These are phyloP conservation scores for Peronospora belbahrii DNA, from an alignment of 352 stramenopile species.

Conservation along the genomic window DNA sequence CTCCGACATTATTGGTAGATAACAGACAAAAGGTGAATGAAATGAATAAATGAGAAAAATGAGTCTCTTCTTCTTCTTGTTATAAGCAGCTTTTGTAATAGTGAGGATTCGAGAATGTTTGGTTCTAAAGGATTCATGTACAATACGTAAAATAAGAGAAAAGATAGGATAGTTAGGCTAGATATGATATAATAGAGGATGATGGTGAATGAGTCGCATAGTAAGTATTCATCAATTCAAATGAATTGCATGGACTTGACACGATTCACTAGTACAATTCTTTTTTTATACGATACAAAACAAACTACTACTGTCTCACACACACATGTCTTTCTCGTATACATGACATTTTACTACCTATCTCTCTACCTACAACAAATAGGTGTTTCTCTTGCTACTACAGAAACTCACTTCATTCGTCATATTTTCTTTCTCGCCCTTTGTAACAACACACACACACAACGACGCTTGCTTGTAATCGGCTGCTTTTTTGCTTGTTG, in stretches of 20 bases:
- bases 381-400: neutral
- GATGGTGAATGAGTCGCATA: too few species aligned
- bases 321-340: too few species aligned
- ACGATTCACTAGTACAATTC: too few species aligned
- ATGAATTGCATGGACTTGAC: too few species aligned
- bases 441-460: slow-evolving; percentile 19
- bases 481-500: too few species aligned
- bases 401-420: too few species aligned
- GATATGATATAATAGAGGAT: too few species aligned
- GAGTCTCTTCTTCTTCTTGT: neutral
- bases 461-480: slow-evolving; percentile 8
- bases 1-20: slow-evolving; percentile 29
- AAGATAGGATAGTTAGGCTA: slow-evolving; percentile 2
- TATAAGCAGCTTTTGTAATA: slow-evolving; percentile 14
- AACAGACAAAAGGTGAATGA: too few species aligned
- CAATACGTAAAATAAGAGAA: neutral
- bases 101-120: slow-evolving; percentile 33
- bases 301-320: slow-evolving; percentile 11
- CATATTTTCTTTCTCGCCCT: too few species aligned
- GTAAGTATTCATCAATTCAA: too few species aligned
- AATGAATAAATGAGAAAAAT: neutral
- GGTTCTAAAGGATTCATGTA: slow-evolving; percentile 7
- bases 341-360: too few species aligned
- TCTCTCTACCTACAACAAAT: slow-evolving; percentile 4
- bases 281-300: too few species aligned